Evolutionary conservation across 2,329 filamentous ascomycete species (phyloP).

Genomic region (Colletotrichum lindemuthianum): DNA sequence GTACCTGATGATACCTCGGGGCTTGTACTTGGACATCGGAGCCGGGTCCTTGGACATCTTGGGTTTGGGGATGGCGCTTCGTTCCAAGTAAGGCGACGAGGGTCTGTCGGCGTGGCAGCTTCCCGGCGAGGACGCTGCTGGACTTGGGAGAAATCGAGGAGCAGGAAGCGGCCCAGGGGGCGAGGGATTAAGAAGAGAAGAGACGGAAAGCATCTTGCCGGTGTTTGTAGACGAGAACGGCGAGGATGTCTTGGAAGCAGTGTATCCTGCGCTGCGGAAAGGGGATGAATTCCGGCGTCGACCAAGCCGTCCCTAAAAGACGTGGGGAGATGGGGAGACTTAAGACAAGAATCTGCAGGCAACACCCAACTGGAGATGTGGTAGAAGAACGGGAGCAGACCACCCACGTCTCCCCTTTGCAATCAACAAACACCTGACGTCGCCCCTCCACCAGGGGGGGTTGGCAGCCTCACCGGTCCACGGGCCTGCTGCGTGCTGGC

Average conservation of each 20-base stretch:
- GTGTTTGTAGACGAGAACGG: conserved; percentile 22
- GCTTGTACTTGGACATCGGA: conserved; percentile 68
- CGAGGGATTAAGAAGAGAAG: conserved; percentile 73
- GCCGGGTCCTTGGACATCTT: conserved; percentile 74
- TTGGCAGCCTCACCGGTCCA: conserved; percentile 16
- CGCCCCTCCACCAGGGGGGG: conserved; percentile 25
- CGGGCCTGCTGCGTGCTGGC: conserved; percentile 28
- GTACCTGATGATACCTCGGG: conserved; percentile 77
- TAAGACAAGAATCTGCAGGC: conserved; percentile 47
- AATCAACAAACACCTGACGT: conserved; percentile 30
- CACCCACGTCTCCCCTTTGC: conserved; percentile 9
- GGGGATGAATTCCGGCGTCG: conserved; percentile 23
- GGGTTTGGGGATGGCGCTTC: conserved; percentile 52
- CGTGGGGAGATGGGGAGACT: conserved; percentile 38
- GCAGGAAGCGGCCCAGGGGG: conserved; percentile 53
- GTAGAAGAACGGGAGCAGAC: not conserved
- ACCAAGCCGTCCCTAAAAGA: conserved; percentile 26
- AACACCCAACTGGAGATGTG: conserved; percentile 17
- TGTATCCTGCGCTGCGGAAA: conserved; percentile 28
- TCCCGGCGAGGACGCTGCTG: conserved; percentile 49
- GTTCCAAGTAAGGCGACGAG: conserved; percentile 39
- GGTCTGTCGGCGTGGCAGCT: conserved; percentile 47
- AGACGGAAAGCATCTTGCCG: conserved; percentile 70
- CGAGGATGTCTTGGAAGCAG: conserved; percentile 35
- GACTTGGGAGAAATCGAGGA: conserved; percentile 54